Base-by-base conservation (phyloP, 768 basidiomycete genomes). In the Kwoniella pini region DNA sequence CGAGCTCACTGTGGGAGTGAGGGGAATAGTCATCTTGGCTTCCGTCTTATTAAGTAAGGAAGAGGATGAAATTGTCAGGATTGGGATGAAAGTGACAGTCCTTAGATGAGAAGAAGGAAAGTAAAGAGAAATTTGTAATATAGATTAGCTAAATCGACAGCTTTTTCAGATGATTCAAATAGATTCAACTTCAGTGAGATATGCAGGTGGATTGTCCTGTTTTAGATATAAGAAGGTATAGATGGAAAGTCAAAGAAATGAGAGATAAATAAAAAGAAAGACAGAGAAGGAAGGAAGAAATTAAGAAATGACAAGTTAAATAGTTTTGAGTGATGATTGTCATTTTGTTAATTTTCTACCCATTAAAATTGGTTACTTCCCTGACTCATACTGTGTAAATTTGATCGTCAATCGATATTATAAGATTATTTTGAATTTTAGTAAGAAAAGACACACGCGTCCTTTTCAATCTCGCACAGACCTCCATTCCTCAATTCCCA, bases 241-340 rank as follows among this genome's bases (percentile, higher is more conserved):
- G 48, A 30, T 39, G 48, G 53, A 33, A 49, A n/a, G n/a, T 27
- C 39, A 26, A 30, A 22, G 17, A 26, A 42, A 27, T 31, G 13
- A 12, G 31, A 48, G 38, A 62, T 21, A 38, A 55, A 48, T 28
- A n/a, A n/a, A n/a, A n/a, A n/a, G n/a, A n/a, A n/a, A n/a, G n/a
- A n/a, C n/a, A n/a, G n/a, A n/a, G n/a, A n/a, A n/a, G n/a, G n/a
- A n/a, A n/a, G n/a, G n/a, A n/a, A 21, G 24, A 31, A 31, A n/a
- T n/a, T 11, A 15, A 30, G 31, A 50, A 30, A 50, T 50, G 48
- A 50, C 17, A n/a, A 31, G 11, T 42, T 13, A 42, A 42, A 42
- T 12, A 42, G 40, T 13, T 42, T 7, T 42, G 9, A 42, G 19
- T 13, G 11, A 5, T 6, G 11, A 42, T 11, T 19, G 19, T 36